These are phyloP conservation scores for Amphirosellinia nigrospora DNA, from an alignment of 495 filamentous ascomycete species.

Conservation along the genomic window DNA sequence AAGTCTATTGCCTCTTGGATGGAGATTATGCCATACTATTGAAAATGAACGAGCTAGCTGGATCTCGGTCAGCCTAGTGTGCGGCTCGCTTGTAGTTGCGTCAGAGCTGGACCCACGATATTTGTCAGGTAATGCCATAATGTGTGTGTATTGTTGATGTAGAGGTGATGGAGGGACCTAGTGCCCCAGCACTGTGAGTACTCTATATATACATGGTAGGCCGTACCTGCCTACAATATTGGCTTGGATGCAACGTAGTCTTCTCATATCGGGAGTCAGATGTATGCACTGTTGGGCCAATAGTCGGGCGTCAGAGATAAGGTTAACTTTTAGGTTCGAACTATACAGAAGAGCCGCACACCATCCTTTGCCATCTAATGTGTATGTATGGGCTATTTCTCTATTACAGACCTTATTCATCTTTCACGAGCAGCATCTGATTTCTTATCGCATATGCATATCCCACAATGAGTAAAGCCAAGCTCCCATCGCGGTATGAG, in stretches of 20 bases:
- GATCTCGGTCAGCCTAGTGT: not conserved
- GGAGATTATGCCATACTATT: not conserved
- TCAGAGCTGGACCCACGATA: conserved; percentile 1
- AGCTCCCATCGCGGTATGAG: conserved; percentile 17
- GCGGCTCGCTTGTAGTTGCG: not conserved
- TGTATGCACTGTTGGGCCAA: not conserved
- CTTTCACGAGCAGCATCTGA: not conserved
- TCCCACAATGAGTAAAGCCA: conserved; percentile 9
- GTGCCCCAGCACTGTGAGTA: too few relatives aligned
- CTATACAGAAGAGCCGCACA: conserved; percentile 1
- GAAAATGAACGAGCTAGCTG: not conserved
- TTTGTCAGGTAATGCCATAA: too few relatives aligned
- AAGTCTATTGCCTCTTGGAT: not conserved
- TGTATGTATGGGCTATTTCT: not conserved
- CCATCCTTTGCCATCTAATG: not conserved
- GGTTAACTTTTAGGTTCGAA: not conserved
- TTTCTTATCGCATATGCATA: not conserved
- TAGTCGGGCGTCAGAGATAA: not conserved
- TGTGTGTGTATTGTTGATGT: too few relatives aligned
- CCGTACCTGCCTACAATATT: too few relatives aligned
- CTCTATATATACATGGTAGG: too few relatives aligned
- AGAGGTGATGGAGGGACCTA: too few relatives aligned
- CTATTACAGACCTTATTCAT: not conserved
- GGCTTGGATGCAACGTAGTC: not conserved
- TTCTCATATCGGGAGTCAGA: not conserved